Evolutionary conservation across 805 yeast species (phyloP), one percentile per base, ranked within the genome.

Genomic region (Wickerhamiella lipophila): DNA sequence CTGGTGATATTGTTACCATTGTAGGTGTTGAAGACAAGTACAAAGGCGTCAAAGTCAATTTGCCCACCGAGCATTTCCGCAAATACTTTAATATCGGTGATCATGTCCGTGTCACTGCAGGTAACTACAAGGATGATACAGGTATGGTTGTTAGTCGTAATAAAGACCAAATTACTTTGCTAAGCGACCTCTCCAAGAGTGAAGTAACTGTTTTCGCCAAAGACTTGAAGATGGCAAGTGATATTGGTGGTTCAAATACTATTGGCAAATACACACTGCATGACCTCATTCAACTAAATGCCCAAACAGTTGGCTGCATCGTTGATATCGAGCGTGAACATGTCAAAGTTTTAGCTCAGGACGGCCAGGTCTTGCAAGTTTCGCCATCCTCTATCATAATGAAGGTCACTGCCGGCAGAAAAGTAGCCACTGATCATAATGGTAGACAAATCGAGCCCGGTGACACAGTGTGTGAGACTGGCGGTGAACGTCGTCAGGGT

Each of bases 191-290:
- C 65, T 80, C 95, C 1, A 78, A 77, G 58, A 79, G 81, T 57
- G 97, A 92, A 64, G 76, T 92, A 36, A 82, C 94, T 15, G 96
- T 92, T 3, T 89, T 94, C 60, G 85, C 96, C 21, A 86, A 88
- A 60, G 89, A 85, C 60, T 69, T 92, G 61, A 81, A 87, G 51
- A 85, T 83, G 60, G 94, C 96, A 18, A 78, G 92, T n/a, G 96
- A 88, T 64, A 78, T 89, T 9, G 78, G 86, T 1, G 76, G 79
- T 30, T 72, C 83, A n/a, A 75, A 80, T 50, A 76, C 79, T 51
- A 70, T 78, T 26, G 87, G 88, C 53, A 77, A 80, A 58, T 92
- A 81, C 64, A 92, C 84, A 52, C 71, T 92, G 46, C 94, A 85
- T 60, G 96, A 89, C 62, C 72, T 92, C 51, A 95, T 92, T 34